Evolutionary conservation across 805 yeast genomes (phyloP).

Genomic region (Starmerella bombicola): DNA sequence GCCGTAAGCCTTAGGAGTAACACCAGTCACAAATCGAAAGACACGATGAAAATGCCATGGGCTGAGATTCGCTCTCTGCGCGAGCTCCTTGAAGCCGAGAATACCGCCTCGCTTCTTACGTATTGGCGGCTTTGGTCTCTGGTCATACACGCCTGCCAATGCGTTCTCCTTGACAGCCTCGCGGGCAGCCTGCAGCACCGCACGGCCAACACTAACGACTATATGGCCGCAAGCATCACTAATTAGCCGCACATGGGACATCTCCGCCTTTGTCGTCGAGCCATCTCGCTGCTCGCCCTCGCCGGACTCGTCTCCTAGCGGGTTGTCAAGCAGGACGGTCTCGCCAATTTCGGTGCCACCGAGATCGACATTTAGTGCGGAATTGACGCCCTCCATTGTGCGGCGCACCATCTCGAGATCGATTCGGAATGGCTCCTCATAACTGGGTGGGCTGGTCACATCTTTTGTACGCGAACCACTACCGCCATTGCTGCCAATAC

Average conservation of each 20-base stretch:
- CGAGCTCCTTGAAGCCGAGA: constrained; percentile 64
- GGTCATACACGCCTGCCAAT: constrained; percentile 2
- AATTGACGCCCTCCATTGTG: constrained; percentile 22
- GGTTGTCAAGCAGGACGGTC: constrained; percentile 13
- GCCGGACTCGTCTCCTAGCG: constrained; percentile 2
- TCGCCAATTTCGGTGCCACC: constrained; percentile 21
- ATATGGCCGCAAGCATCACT: constrained; percentile 74
- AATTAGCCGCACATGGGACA: constrained; percentile 46
- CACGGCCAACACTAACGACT: constrained; percentile 60
- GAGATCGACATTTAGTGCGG: constrained; percentile 19
- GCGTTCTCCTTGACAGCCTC: constrained; percentile 22
- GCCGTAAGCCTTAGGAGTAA: constrained; percentile 81
- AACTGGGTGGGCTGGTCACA: too few species aligned
- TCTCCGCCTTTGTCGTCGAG: constrained; percentile 18
- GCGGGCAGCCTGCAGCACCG: constrained; percentile 27
- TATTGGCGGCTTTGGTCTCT: constrained; percentile 22
- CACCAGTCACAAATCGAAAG: constrained; percentile 71
- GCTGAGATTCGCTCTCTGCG: constrained; percentile 65
- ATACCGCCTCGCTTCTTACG: constrained; percentile 31
- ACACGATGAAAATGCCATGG: constrained; percentile 94
- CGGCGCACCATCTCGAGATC: constrained; percentile 16
- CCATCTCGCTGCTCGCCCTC: constrained; percentile 5
- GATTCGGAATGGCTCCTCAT: constrained; percentile 15
- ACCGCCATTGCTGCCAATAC: too few species aligned
- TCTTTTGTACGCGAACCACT: too few species aligned